Evolutionary conservation across 2,329 filamentous ascomycete species (phyloP).

Genomic region (Drechslerella dactyloides): DNA sequence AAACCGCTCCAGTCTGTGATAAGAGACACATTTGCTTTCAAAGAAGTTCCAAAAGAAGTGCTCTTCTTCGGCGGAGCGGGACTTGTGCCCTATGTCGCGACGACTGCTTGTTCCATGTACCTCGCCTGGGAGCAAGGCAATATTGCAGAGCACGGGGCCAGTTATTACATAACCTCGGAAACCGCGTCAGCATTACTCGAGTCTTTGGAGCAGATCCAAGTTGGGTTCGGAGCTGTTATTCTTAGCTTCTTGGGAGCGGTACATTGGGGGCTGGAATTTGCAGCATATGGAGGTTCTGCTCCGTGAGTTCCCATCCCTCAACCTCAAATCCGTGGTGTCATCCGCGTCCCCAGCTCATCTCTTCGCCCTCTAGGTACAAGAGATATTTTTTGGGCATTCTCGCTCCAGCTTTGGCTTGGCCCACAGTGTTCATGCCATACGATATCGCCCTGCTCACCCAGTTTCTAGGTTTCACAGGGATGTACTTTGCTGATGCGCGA

Average conservation of each 20-base stretch:
- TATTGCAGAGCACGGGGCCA: constrained; percentile 66
- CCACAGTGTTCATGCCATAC: constrained; percentile 76
- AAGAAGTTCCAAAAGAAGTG: constrained; percentile 70
- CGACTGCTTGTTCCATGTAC: constrained; percentile 80
- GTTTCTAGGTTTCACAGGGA: constrained; percentile 80
- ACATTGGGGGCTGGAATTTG: constrained; percentile 69
- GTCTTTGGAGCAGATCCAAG: constrained; percentile 81
- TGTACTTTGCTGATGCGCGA: constrained; percentile 83
- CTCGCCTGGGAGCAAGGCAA: constrained; percentile 83
- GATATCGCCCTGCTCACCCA: constrained; percentile 86
- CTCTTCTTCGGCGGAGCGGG: constrained; percentile 75
- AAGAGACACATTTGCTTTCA: constrained; percentile 72
- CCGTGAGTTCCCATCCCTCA: constrained; percentile 7
- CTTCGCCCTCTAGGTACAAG: constrained; percentile 5
- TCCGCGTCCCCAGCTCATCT: neutral
- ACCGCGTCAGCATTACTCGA: constrained; percentile 75
- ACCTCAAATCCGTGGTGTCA: neutral
- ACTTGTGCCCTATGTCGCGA: constrained; percentile 82
- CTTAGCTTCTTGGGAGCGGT: constrained; percentile 79
- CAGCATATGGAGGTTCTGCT: constrained; percentile 52
- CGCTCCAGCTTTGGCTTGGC: constrained; percentile 83
- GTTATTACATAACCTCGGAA: constrained; percentile 71
- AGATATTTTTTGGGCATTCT: constrained; percentile 84
- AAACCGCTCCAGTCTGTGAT: constrained; percentile 65
- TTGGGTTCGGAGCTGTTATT: constrained; percentile 82